Base-by-base conservation (phyloP, 1,284 basidiomycete genomes). In the Puccinia hordei region DNA sequence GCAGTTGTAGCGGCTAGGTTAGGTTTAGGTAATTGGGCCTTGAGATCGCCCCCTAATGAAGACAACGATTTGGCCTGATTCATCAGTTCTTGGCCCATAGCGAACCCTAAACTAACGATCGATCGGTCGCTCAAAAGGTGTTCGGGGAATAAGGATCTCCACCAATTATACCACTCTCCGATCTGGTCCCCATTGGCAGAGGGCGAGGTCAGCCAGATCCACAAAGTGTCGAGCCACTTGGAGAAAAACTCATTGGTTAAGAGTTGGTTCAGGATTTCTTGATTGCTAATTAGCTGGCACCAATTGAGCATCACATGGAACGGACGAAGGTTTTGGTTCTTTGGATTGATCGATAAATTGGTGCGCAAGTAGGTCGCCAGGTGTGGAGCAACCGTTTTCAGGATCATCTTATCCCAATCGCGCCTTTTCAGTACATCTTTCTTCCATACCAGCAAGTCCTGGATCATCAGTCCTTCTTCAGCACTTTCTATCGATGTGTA, bases 221-320 rank as follows among this genome's bases (percentile, higher is more conserved):
- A 91, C 51, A 99, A 87, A n/a, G 93, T 90, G 61, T 93, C 90
- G 72, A 99, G 88, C 95, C 95, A 99, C 85, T 95, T 95, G 1
- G 93, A 93, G 89, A 98, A 97, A 87, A 99, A 96, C 84, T 94
- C 94, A 10, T 89, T 88, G 85, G 95, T 93, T 82, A 98, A 87
- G 9, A 98, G 86, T 83, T 94, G 92, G 1, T 90, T 89, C 82
- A 95, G 88, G 81, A 94, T 90, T 1, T 92, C 69, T 30, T 51
- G 38, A 55, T 80, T 72, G n/a, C 55, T 63, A 30, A 80, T 80
- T 22, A 80, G 27, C 27, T 38, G 53, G 22, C 65, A 63, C 68
- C 68, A 80, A 19, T 71, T 30, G 17, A 80, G 19, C 78, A 80
- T 71, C 53, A 61, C 53, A 22, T 80, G 19, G 22, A 80, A 80